phyloP scores from a whole-genome alignment of 345 rosid species.

The Pistacia integerrima region DNA sequence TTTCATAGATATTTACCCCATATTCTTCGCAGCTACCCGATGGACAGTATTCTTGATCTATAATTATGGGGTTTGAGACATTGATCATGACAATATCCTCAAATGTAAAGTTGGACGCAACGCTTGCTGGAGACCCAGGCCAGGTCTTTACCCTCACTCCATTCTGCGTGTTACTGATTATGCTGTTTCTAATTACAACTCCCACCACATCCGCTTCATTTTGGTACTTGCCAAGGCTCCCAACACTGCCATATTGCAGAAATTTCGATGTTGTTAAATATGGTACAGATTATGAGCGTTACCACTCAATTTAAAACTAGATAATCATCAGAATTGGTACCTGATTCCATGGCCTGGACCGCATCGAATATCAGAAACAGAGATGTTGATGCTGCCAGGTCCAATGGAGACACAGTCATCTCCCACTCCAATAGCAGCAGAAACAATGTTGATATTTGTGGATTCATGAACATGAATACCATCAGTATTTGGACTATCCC shows the following conservation, averaged over 20 bases:
- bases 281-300: not conserved
- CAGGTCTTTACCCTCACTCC: conserved; percentile 62
- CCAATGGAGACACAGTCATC: conserved; percentile 67
- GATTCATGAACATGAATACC: conserved; percentile 58
- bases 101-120: conserved; percentile 39
- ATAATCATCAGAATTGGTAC: conserved; percentile 20
- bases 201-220: conserved; percentile 48
- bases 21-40: conserved; percentile 29
- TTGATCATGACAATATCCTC: conserved; percentile 45
- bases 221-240: conserved; percentile 54
- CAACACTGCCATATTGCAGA: conserved; percentile 34
- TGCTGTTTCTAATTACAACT: conserved; percentile 41
- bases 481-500: conserved; percentile 68
- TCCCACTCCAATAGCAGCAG: conserved; percentile 48
- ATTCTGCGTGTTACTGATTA: conserved; percentile 48
- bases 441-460: conserved; percentile 34
- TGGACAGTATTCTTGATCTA: conserved; percentile 59
- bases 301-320: not conserved
- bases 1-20: conserved; percentile 22
- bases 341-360: conserved; percentile 77
- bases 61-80: conserved; percentile 57
- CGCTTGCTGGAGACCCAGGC: conserved; percentile 36
- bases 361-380: conserved; percentile 30
- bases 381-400: conserved; percentile 45
- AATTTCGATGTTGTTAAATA: not conserved